These are phyloP conservation scores for Ambrosia trifida DNA, from an alignment of 129 eudicot genomes.

Conservation along the genomic window DNA sequence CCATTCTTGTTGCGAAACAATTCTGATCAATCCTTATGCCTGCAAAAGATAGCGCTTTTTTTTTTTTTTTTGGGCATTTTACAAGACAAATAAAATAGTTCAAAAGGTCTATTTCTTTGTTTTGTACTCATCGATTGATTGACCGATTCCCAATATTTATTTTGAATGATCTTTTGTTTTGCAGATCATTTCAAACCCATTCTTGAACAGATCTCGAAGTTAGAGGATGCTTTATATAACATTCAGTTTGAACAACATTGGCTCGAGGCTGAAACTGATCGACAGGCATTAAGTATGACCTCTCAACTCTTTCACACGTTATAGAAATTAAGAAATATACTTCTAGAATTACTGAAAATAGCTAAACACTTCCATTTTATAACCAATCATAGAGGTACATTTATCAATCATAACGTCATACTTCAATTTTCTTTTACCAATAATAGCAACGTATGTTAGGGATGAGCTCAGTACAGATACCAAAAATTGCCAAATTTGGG, in stretches of 20 bases:
- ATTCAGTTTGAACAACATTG: constrained; percentile 91
- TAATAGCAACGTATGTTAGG: background rate
- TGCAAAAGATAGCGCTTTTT: background rate
- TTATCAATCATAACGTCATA: background rate
- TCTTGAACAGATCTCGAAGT: constrained; percentile 64
- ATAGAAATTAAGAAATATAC: background rate
- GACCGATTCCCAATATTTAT: background rate
- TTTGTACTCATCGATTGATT: background rate
- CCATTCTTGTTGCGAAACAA: background rate
- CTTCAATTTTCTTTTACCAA: background rate
- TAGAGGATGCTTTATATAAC: constrained; percentile 75
- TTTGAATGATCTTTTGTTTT: constrained; percentile 3
- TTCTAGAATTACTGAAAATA: background rate
- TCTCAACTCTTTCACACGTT: background rate
- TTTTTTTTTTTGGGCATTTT: constrained; percentile 22
- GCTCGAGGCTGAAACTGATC: constrained; percentile 91
- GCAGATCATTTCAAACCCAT: constrained; percentile 94
- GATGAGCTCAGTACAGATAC: no score
- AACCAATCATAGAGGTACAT: background rate
- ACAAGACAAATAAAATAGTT: background rate
- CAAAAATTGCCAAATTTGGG: no score
- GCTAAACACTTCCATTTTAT: background rate
- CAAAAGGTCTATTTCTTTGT: background rate
- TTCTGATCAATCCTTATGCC: background rate
- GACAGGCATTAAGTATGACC: constrained; percentile 69